Evolutionary conservation across 257 asterid genomes (phyloP).

Genomic region (Solanum neorickii): DNA sequence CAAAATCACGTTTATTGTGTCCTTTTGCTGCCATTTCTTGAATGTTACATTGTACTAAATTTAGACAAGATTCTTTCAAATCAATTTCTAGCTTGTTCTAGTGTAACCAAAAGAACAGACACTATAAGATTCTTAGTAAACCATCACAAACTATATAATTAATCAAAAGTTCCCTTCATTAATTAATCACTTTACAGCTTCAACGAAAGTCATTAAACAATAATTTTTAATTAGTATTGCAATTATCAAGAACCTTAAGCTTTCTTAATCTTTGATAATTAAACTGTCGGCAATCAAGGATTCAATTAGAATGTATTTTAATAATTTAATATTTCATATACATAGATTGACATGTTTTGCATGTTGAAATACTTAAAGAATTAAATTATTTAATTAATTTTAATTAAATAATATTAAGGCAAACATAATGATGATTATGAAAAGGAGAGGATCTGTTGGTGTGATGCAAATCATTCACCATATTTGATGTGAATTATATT

Average conservation of each 20-base stretch:
- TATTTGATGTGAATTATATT: conserved; percentile 41
- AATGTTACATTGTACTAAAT: background rate
- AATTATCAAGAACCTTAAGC: background rate
- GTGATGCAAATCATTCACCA: conserved; percentile 64
- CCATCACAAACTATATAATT: background rate
- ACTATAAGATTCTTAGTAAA: background rate
- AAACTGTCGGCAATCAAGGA: background rate
- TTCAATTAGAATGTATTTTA: background rate
- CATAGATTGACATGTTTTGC: background rate
- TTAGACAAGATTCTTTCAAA: background rate
- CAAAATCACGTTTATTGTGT: background rate
- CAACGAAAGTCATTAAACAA: background rate
- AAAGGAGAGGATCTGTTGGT: conserved; percentile 16
- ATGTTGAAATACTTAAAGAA: background rate
- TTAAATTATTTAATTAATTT: background rate
- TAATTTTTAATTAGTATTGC: background rate
- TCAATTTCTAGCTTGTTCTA: background rate
- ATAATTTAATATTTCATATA: background rate
- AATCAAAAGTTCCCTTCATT: background rate
- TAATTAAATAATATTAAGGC: background rate
- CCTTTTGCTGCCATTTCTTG: background rate
- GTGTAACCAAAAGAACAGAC: background rate
- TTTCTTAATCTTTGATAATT: background rate
- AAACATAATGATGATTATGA: background rate
- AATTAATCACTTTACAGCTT: background rate